Evolutionary conservation across 139 green algal species (phyloP).

Genomic region (Chlamydomonas schloesseri): DNA sequence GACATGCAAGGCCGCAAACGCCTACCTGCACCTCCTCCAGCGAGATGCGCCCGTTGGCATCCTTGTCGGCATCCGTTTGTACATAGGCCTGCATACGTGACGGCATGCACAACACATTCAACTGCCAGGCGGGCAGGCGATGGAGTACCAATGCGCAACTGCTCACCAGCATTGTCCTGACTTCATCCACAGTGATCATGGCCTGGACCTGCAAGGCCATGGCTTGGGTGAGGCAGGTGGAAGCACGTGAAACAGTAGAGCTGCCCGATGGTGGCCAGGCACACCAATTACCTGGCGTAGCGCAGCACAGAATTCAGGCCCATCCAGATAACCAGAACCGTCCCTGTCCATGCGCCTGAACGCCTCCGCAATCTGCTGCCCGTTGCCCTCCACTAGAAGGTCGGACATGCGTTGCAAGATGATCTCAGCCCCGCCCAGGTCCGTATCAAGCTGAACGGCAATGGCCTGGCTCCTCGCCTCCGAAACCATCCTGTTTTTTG

Average conservation of each 20-base stretch:
- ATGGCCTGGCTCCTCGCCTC: not conserved
- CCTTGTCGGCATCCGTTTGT: conserved; percentile 5
- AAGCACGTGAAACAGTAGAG: not conserved
- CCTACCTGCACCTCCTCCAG: conserved; percentile 18
- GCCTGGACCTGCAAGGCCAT: not conserved
- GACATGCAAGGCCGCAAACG: no score
- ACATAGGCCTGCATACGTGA: conserved; percentile 19
- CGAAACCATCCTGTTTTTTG: conserved; percentile 21
- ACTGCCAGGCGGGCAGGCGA: not conserved
- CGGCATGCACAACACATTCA: not conserved
- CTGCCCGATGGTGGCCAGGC: not conserved
- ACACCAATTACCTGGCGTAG: not conserved
- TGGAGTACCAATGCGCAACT: not conserved
- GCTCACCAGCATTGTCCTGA: conserved; percentile 11
- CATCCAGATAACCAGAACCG: conserved; percentile 25
- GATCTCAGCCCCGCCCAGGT: conserved; percentile 9
- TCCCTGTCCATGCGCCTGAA: not conserved
- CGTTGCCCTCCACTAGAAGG: not conserved
- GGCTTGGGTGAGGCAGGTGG: not conserved
- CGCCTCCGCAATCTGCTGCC: not conserved
- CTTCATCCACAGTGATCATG: not conserved
- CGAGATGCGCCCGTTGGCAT: conserved; percentile 10
- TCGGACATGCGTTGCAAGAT: conserved; percentile 14
- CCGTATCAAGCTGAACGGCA: not conserved
- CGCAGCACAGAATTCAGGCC: conserved; percentile 9